phyloP scores from a whole-genome alignment of 768 basidiomycete species.

The Lactarius hatsudake region DNA sequence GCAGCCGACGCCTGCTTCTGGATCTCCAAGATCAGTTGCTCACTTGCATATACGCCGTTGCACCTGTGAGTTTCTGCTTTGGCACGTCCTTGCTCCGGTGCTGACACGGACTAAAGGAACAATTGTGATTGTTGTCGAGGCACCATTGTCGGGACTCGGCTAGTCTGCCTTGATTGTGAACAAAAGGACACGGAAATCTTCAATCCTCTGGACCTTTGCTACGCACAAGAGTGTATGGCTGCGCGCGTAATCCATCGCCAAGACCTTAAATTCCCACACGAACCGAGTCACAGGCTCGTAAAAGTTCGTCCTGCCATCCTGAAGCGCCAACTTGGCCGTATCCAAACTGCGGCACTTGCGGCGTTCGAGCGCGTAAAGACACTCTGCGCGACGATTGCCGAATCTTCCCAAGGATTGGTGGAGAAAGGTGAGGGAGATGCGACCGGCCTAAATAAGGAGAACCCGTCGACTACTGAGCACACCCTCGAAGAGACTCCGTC shows the following conservation, averaged over 20 bases:
- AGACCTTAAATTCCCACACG: conserved; percentile 30
- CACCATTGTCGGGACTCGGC: conserved; percentile 31
- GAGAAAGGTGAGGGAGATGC: background rate
- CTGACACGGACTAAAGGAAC: conserved; percentile 16
- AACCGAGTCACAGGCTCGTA: conserved; percentile 34
- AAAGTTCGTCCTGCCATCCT: conserved; percentile 30
- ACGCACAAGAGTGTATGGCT: conserved; percentile 29
- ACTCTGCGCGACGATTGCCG: background rate
- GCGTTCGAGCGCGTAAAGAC: conserved; percentile 5
- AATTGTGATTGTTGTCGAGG: conserved; percentile 33
- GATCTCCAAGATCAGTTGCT: conserved; percentile 23
- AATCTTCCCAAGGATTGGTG: background rate
- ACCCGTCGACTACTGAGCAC: background rate
- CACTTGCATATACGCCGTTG: conserved; percentile 24
- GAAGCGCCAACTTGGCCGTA: background rate
- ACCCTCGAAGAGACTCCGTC: background rate
- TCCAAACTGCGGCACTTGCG: background rate
- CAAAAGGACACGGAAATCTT: background rate
- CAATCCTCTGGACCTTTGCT: conserved; percentile 35
- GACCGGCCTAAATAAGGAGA: background rate
- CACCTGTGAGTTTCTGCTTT: conserved; percentile 25
- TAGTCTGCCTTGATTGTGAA: conserved; percentile 36
- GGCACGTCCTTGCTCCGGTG: background rate
- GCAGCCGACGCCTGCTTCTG: conserved; percentile 32
- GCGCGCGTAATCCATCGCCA: conserved; percentile 20